Evolutionary conservation across 1,139 yeast species (phyloP), one percentile per base, ranked within the genome.

Genomic region (Yamadazyma buinensis): DNA sequence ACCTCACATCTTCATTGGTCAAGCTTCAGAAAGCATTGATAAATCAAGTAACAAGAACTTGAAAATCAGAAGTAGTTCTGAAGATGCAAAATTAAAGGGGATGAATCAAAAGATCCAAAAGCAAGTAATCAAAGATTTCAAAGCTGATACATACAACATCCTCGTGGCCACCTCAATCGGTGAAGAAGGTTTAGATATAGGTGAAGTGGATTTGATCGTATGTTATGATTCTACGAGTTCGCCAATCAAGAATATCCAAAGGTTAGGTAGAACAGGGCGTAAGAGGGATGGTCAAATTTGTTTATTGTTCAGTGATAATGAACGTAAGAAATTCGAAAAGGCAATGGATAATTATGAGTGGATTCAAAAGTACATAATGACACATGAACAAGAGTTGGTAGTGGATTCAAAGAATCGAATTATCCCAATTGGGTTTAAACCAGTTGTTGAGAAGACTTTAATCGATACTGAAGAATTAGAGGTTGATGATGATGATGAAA

Each of bases 191-290:
- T 70, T 94, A 42, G 98, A 94, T 66, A 94, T 94, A 45, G 97
- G 98, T 22, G 97, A 94, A 52, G 98, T 94, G 34, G 98, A 94
- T 55, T 57, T 92, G 48, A 92, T 94, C 46, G 72, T 92, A 5
- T 88, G 97, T 51, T 92, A 81, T 57, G 98, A 94, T 50, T 86
- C 95, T 1, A 88, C 97, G 0, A 73, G 88, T 23, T 86, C 96
- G 31, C 97, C 98, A 0, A 92, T 94, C 38, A 86, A 95, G 40
- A 88, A 85, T 48, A 74, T 94, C 30, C 99, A 94, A 55, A 68
- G 99, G 47, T 86, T 94, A 94, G 99, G 99, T 22, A 78, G 99
- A 62, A 94, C 99, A 0, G 99, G 98, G 12, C 81, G 99, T 61
- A 86, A 87, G 52, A 67, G 97, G 45, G 87, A 84, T 45, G 99